Base-by-base conservation (phyloP, 2,329 filamentous ascomycete genomes). In the Talaromyces amestolkiae region DNA sequence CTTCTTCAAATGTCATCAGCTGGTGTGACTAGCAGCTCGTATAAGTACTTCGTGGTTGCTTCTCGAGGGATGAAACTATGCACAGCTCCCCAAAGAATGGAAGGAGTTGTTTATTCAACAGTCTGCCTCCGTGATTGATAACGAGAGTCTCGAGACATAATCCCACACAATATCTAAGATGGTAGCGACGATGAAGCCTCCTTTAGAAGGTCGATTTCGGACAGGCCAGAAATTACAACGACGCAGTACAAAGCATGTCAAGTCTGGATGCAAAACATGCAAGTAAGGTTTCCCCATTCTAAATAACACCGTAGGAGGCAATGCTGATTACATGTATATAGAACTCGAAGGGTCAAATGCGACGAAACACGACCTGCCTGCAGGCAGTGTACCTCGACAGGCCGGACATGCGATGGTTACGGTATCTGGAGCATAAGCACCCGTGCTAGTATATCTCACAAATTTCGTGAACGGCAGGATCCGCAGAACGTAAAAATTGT, bases 381-480 rank as follows among this genome's bases (percentile, higher is more conserved):
- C 19, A 45, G 37, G 19, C 54, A 51, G 53, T 64, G 62, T 47
- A 58, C 62, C 17, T 59, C 62, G 1, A 64, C 62, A 49, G 62
- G 62, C 19, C 62, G 62, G 15, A 64, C 33, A 8, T 64, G 62
- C 54, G 62, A 64, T 64, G 62, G 62, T 39, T 64, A 64, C 24
- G 62, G 62, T 19, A 31, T 51, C 6, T 59, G 53, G 45, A 49
- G 41, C 5, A 33, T 19, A 19, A 41, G 35, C 33, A 2, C 35
- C 22, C 2, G 24, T 4, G 4, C 47, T 41, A 31, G 33, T 17
- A 54, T 9, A 56, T 37, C 31, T 17, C 53, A 41, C n/a, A 19
- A 4, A 11, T 43, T 43, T n/a, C 47, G 6, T n/a, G 35, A 51
- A 10, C 60, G 22, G 11, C 58, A 60, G 1, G 9, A 4, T 8